Percentiles rank a stretch among this genome's conserved stretches.
Evolutionary conservation across 2,329 filamentous ascomycete species (phyloP).

Genomic region (Fusarium citri): DNA sequence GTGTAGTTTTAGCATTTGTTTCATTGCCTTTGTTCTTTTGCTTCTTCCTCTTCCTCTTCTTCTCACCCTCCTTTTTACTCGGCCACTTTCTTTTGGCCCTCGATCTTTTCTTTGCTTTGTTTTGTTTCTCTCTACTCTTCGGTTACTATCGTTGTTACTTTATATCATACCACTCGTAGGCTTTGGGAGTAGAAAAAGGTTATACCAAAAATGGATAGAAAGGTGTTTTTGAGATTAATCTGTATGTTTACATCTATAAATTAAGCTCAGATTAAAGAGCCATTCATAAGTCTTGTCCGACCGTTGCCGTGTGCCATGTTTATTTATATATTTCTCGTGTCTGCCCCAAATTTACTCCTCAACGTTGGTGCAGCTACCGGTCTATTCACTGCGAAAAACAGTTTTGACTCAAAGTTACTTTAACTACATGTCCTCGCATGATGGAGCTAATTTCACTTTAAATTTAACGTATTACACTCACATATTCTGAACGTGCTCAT

Average conservation of each 20-base stretch:
- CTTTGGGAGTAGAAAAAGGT: slow-evolving; percentile 47
- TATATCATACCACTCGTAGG: slow-evolving; percentile 45
- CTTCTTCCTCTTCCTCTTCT: slow-evolving; percentile 5
- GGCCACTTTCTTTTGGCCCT: slow-evolving; percentile 1
- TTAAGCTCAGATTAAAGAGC: slow-evolving; percentile 1
- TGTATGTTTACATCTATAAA: slow-evolving; percentile 16
- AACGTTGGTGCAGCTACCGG: slow-evolving; percentile 13
- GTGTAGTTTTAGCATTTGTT: slow-evolving; percentile 37
- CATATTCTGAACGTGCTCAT: not conserved
- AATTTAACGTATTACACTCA: not conserved
- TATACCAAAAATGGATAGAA: slow-evolving; percentile 49
- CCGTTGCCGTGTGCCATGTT: not conserved
- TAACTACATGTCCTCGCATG: not conserved
- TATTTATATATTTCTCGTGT: not conserved
- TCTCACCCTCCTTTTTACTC: slow-evolving; percentile 6
- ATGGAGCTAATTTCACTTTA: slow-evolving; percentile 1
- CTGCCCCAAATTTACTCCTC: not conserved
- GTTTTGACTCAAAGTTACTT: not conserved
- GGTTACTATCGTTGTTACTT: slow-evolving; percentile 35
- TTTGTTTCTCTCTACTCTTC: slow-evolving; percentile 21
- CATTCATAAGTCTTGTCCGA: not conserved
- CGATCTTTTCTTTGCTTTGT: slow-evolving; percentile 14
- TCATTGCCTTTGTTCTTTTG: slow-evolving; percentile 9
- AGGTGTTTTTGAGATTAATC: slow-evolving; percentile 38
- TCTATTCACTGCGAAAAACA: not conserved